phyloP scores from a whole-genome alignment of 805 yeast species.

The Candida insectalens region DNA sequence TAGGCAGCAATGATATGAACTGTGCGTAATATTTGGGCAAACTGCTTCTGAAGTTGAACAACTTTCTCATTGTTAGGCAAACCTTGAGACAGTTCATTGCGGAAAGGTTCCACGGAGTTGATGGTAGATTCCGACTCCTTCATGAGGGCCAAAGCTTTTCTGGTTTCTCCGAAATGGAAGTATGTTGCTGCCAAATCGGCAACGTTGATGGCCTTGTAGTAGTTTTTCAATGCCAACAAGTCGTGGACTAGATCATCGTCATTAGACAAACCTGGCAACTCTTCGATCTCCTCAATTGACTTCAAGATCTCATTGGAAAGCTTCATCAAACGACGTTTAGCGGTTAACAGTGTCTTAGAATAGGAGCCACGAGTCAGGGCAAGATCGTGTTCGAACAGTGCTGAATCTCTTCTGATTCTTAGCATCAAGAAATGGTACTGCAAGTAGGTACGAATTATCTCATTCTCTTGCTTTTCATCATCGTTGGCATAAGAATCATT shows the following conservation, averaged over 20 bases:
- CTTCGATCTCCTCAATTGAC: slow-evolving; percentile 52
- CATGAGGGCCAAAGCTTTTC: slow-evolving; percentile 38
- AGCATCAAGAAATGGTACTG: slow-evolving; percentile 57
- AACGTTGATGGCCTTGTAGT: slow-evolving; percentile 36
- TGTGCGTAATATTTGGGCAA: slow-evolving; percentile 16
- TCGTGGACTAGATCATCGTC: slow-evolving; percentile 60
- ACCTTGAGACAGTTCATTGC: slow-evolving; percentile 21
- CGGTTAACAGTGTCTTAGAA: slow-evolving; percentile 14
- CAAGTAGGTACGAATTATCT: slow-evolving; percentile 67
- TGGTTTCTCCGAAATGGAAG: slow-evolving; percentile 28
- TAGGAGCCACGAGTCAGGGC: slow-evolving; percentile 23
- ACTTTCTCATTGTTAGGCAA: slow-evolving; percentile 31
- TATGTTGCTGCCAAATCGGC: slow-evolving; percentile 36
- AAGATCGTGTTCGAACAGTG: slow-evolving; percentile 15
- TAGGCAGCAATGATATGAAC: slow-evolving; percentile 41
- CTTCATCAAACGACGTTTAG: slow-evolving; percentile 34
- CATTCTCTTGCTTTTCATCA: slow-evolving; percentile 57
- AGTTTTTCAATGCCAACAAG: slow-evolving; percentile 38
- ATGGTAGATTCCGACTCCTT: slow-evolving; percentile 20
- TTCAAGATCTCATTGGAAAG: slow-evolving; percentile 40
- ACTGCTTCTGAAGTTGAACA: slow-evolving; percentile 11
- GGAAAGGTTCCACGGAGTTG: slow-evolving; percentile 1
- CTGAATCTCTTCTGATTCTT: slow-evolving; percentile 63
- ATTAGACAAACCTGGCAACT: slow-evolving; percentile 86
- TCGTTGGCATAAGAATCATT: slow-evolving; percentile 40